These are phyloP conservation scores for Claviceps arundinis DNA, from an alignment of 2,329 filamentous ascomycete genomes.

Conservation along the genomic window DNA sequence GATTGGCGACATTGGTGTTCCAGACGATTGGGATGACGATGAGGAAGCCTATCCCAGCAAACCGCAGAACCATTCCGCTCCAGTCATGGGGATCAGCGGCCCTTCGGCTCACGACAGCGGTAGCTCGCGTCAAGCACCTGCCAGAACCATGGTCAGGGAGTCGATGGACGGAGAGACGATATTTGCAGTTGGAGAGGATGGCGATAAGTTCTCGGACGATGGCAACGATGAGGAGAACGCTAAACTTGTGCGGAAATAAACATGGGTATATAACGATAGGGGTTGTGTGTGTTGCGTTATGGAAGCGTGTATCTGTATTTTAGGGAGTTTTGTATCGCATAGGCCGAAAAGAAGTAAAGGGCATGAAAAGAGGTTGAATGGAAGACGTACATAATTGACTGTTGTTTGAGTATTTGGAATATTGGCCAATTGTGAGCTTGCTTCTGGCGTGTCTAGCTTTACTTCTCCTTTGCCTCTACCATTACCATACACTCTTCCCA, in stretches of 20 bases:
- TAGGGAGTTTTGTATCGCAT: not conserved
- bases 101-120: conserved; percentile 11
- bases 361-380: too few species aligned
- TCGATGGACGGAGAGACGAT: conserved; percentile 80
- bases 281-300: not conserved
- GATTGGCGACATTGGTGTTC: conserved; percentile 78
- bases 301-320: not conserved
- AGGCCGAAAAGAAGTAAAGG: not conserved
- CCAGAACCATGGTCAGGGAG: conserved; percentile 32
- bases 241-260: conserved; percentile 29
- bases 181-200: conserved; percentile 81
- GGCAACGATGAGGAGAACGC: conserved; percentile 41
- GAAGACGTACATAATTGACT: too few species aligned
- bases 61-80: conserved; percentile 11
- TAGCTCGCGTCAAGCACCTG: conserved; percentile 9
- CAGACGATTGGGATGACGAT: conserved; percentile 45
- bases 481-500: too few species aligned
- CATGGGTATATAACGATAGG: not conserved
- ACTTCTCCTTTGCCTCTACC: too few species aligned
- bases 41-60: conserved; percentile 39
- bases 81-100: conserved; percentile 14
- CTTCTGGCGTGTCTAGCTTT: too few species aligned
- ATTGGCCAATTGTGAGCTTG: too few species aligned
- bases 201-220: conserved; percentile 70
- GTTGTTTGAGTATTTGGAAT: too few species aligned